phyloP scores from a whole-genome alignment of 2,329 filamentous ascomycete genomes.

The Xylariaceae sp. region DNA sequence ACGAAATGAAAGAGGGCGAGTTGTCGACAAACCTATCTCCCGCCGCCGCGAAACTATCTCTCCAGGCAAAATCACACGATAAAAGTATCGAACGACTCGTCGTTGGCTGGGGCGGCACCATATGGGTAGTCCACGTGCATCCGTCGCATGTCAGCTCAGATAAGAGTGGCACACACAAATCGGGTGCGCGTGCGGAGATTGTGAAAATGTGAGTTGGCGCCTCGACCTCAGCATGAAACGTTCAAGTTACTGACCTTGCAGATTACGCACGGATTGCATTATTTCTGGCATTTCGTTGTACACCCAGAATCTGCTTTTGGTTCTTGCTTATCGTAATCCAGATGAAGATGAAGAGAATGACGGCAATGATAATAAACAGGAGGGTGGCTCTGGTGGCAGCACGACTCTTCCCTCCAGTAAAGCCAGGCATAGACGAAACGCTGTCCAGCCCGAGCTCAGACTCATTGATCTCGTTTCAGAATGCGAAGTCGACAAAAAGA shows the following conservation, averaged over 20 bases:
- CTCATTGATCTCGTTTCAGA: constrained; percentile 86
- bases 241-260: constrained; percentile 37
- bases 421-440: constrained; percentile 67
- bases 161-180: constrained; percentile 63
- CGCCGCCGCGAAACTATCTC: constrained; percentile 43
- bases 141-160: constrained; percentile 63
- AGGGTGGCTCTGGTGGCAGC: constrained; percentile 39
- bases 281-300: constrained; percentile 96
- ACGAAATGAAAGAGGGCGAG: constrained; percentile 42
- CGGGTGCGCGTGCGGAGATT: constrained; percentile 78
- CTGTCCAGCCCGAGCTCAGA: constrained; percentile 79
- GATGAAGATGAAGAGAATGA: constrained; percentile 62
- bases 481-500: constrained; percentile 81
- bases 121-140: constrained; percentile 92
- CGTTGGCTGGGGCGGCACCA: constrained; percentile 91
- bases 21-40: constrained; percentile 37
- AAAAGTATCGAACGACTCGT: constrained; percentile 69
- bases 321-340: constrained; percentile 82
- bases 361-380: constrained; percentile 35
- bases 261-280: constrained; percentile 92
- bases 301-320: constrained; percentile 82
- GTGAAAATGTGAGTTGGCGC: constrained; percentile 70
- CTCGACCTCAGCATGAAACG: background rate
- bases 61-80: constrained; percentile 44
- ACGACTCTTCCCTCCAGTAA: constrained; percentile 55